Base-by-base conservation (phyloP, 2,329 filamentous ascomycete genomes). In the Aspergillus udagawae region DNA sequence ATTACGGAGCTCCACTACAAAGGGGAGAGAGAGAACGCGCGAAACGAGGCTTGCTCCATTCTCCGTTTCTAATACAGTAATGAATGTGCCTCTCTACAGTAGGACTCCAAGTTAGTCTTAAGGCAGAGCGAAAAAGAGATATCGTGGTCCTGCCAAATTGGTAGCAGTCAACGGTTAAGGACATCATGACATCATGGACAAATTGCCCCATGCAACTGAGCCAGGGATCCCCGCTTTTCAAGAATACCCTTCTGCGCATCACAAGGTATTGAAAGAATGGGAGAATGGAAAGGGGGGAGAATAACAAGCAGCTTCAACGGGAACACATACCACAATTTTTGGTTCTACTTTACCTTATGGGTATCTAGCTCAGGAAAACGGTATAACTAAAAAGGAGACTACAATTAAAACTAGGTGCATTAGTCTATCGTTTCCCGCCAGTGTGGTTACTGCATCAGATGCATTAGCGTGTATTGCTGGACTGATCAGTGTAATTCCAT, bases 161-260 rank as follows among this genome's bases (percentile, higher is more conserved):
- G 32, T 17, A 38, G 20, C n/a, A 14, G 20, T 28, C 21, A 32
- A 52, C 21, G 49, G 29, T 48, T 54, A 52, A 49, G 54, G 29
- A 53, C n/a, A 23, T 47, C 25, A 60, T 66, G 63, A 65, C 63
- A 59, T 66, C 63, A 66, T 66, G 17, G 51, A 49, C 32, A 54
- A 21, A 38, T 25, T 54, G 62, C 61, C 60, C 59, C 51, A 60
- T 55, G 62, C 44, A 21, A 32, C 21, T 28, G 47, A 49, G 35
- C 45, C 32, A 38, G 14, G 32, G 32, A 38, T 38, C 32, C 32
- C 42, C 42, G 42, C 42, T 45, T 10, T 45, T 45, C 42, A 38
- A 41, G 25, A 44, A 58, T 54, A 62, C 56, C 48, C 25, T 28
- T 51, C 49, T 14, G 12, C 14, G 14, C 12, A 35, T 17, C 32